These are phyloP conservation scores for Cryphonectria parasitica DNA, from an alignment of 2,329 filamentous ascomycete species.

Conservation along the genomic window DNA sequence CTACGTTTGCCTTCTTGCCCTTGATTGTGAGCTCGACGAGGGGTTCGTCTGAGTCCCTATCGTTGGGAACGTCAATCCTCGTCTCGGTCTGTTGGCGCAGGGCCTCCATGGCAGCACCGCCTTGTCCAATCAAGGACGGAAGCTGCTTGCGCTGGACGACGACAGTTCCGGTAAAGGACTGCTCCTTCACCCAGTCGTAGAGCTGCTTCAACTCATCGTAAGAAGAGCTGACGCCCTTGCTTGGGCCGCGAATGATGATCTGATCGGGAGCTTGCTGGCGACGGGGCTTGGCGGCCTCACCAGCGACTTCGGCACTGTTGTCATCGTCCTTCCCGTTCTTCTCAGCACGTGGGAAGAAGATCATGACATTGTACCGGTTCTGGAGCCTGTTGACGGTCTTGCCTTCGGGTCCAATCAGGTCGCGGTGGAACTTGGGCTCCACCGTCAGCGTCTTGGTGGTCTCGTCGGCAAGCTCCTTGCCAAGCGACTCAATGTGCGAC, in stretches of 20 bases:
- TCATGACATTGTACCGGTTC: slow-evolving; percentile 88
- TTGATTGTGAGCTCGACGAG: slow-evolving; percentile 88
- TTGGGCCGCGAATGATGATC: slow-evolving; percentile 87
- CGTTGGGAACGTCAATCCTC: slow-evolving; percentile 88
- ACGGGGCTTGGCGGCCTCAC: slow-evolving; percentile 67
- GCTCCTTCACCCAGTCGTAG: slow-evolving; percentile 87
- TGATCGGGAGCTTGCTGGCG: slow-evolving; percentile 82
- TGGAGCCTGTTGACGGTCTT: slow-evolving; percentile 90
- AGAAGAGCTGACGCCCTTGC: slow-evolving; percentile 88
- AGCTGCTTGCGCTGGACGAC: slow-evolving; percentile 90
- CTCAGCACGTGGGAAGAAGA: slow-evolving; percentile 81
- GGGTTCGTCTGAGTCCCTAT: slow-evolving; percentile 69
- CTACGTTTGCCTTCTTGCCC: slow-evolving; percentile 88
- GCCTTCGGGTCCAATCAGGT: slow-evolving; percentile 88
- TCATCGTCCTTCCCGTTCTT: slow-evolving; percentile 73
- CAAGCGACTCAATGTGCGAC: slow-evolving; percentile 77
- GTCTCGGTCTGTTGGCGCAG: slow-evolving; percentile 83
- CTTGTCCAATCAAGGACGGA: slow-evolving; percentile 89
- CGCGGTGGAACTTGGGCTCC: slow-evolving; percentile 89
- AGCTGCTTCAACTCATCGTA: slow-evolving; percentile 89
- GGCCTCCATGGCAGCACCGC: slow-evolving; percentile 88
- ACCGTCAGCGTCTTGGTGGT: slow-evolving; percentile 86
- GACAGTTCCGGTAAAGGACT: slow-evolving; percentile 78
- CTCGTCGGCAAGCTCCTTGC: slow-evolving; percentile 87
- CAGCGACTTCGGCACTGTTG: slow-evolving; percentile 67